Conservation (phyloP, 805 yeast species). For the Clavispora asparagi region DNA sequence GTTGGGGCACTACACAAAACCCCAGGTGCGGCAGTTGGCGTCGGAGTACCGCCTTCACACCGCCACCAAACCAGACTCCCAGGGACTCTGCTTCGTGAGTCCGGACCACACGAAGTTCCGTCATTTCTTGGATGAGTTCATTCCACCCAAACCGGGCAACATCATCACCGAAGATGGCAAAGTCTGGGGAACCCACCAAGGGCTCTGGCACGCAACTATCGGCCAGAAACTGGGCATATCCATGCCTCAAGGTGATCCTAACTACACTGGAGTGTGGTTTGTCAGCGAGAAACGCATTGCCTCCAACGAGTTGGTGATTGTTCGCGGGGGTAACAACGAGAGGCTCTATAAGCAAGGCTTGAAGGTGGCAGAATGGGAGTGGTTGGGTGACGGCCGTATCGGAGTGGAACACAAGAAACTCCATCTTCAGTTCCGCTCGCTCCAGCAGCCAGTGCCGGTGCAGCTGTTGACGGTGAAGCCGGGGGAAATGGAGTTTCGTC, state of each 20-base stretch:
- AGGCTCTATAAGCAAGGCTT: constrained; percentile 46
- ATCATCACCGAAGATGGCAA: constrained; percentile 71
- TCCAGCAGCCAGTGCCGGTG: constrained; percentile 53
- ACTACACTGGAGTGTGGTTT: constrained; percentile 77
- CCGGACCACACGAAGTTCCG: constrained; percentile 58
- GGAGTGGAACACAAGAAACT: constrained; percentile 16
- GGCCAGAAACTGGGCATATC: constrained; percentile 80
- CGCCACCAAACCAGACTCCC: constrained; percentile 85
- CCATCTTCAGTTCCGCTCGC: constrained; percentile 64
- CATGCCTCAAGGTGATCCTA: constrained; percentile 86
- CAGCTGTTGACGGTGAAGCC: constrained; percentile 13
- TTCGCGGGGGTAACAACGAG: constrained; percentile 59
- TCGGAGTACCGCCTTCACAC: constrained; percentile 45
- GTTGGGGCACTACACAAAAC: constrained; percentile 71
- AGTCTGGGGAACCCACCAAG: constrained; percentile 77
- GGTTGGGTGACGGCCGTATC: constrained; percentile 34
- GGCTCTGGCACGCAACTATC: constrained; percentile 92
- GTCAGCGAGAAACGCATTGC: constrained; percentile 64
- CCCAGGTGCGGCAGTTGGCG: constrained; percentile 70
- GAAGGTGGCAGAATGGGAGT: constrained; percentile 41
- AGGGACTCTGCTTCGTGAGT: constrained; percentile 88
- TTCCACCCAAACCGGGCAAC: constrained; percentile 70
- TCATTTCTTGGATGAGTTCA: constrained; percentile 68
- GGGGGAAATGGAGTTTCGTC: constrained; percentile 24
- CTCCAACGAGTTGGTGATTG: constrained; percentile 74